These are phyloP conservation scores for Papiliotrema fonsecae DNA, from an alignment of 1,284 basidiomycete species.

Conservation along the genomic window DNA sequence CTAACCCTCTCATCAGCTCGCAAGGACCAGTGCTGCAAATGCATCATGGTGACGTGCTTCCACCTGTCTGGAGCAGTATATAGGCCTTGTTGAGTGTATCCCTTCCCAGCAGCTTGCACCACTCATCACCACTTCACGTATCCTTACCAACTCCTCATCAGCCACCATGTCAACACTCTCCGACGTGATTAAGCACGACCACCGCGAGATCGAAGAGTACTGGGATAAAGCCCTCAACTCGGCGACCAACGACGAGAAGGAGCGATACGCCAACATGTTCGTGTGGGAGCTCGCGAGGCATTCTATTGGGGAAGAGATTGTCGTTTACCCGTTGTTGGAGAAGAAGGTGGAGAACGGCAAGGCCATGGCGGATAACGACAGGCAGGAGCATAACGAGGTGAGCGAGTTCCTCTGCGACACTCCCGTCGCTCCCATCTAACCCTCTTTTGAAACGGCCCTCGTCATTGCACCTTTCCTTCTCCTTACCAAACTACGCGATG, in stretches of 20 bases:
- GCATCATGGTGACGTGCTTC: too few species aligned
- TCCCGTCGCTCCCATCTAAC: background rate
- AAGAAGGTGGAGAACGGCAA: conserved; percentile 55
- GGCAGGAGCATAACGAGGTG: conserved; percentile 54
- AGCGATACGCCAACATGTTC: conserved; percentile 54
- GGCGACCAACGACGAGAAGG: conserved; percentile 29
- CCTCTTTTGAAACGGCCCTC: background rate
- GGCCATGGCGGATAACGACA: conserved; percentile 57
- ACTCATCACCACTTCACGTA: too few species aligned
- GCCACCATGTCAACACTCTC: too few species aligned
- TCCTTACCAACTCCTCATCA: too few species aligned
- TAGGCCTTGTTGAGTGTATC: too few species aligned
- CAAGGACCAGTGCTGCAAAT: too few species aligned
- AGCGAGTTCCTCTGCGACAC: conserved; percentile 40
- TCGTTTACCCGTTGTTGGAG: conserved; percentile 62
- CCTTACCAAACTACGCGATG: too few species aligned
- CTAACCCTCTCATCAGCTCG: too few species aligned
- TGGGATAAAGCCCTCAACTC: conserved; percentile 41
- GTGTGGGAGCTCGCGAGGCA: conserved; percentile 23
- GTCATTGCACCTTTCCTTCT: too few species aligned
- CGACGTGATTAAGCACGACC: conserved; percentile 22
- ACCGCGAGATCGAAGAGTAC: conserved; percentile 50
- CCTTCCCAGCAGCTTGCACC: too few species aligned
- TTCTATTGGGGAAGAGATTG: conserved; percentile 61
- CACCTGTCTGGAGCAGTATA: too few species aligned